Evolutionary conservation across 73 alveolate genomes (phyloP), one percentile per base, ranked within the genome.

Genomic region (Paramecium caudatum): DNA sequence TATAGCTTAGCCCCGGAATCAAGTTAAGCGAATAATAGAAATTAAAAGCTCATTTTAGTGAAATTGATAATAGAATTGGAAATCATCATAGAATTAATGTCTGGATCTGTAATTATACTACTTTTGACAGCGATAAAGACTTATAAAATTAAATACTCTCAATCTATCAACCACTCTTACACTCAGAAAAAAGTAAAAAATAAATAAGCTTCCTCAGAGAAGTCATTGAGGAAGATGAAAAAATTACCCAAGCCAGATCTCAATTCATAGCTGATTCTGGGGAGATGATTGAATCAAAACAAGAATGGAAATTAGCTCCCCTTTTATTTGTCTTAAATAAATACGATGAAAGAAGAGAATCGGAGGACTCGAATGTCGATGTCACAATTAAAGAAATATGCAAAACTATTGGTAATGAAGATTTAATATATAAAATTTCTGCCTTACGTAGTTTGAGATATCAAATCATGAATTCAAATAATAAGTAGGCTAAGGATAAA

Each of bases 41-140:
- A 2, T 7, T 19, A 1, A 0, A 23, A 7, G 7, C 7, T 17
- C 32, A 23, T 55, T 55, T 55, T 43, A 10, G 30, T 27, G 1
- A 3, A 9, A 55, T 55, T 5, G 43, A 55, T 23, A 43, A 55
- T 55, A 55, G n/a, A 25, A 2, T 55, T 9, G 17, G 45, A 27
- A 17, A 17, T 15, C 4, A 9, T n/a, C 88, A 74, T 74, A 45
- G 88, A 39, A 39, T 74, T 4, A 74, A 74, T 74, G 32, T 74
- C n/a, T 74, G 88, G 88, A 17, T 74, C 55, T 15, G 70, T 23
- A 74, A 74, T 74, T 74, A 74, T 47, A 74, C 88, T 5, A 41
- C 88, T 10, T 74, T 74, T 39, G 88, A 74, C 19, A 45, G 21
- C 21, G 88, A 74, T 12, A 74, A 41, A 17, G 88, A 74, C n/a